A percentile compares a stretch with the other conserved stretches of the same genome.
Conservation (phyloP, 208 protist species). For the Ichthyophonus hoferi region DNA sequence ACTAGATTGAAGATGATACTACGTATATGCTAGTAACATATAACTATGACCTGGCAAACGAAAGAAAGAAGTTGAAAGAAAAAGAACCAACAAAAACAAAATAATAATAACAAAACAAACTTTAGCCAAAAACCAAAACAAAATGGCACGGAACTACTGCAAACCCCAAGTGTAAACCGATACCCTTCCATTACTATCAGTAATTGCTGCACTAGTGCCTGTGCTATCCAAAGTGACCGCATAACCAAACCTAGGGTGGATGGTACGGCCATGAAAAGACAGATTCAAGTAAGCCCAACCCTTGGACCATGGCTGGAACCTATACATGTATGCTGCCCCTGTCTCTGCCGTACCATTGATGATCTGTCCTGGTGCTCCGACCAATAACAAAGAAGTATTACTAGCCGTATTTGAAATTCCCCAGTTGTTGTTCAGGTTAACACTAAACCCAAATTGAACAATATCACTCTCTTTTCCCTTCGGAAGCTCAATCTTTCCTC, state of each 20-base stretch:
- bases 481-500: background rate
- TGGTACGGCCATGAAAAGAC: background rate
- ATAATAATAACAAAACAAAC: too few species aligned
- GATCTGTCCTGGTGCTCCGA: background rate
- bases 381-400: background rate
- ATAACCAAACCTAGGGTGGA: background rate
- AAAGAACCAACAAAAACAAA: too few species aligned
- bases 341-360: background rate
- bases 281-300: background rate
- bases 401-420: background rate
- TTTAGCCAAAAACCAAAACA: too few species aligned
- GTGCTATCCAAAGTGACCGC: background rate
- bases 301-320: background rate
- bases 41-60: too few species aligned
- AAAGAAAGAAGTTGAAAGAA: too few species aligned
- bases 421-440: background rate
- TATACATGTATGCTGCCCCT: background rate
- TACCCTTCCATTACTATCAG: background rate
- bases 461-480: background rate
- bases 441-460: constrained; percentile 11
- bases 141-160: too few species aligned
- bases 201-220: background rate
- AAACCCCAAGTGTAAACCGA: background rate
- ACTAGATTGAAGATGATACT: too few species aligned
- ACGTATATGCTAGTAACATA: too few species aligned